Evolutionary conservation across 1,284 basidiomycete genomes (phyloP).

Genomic region (Ceratobasidium sp.): DNA sequence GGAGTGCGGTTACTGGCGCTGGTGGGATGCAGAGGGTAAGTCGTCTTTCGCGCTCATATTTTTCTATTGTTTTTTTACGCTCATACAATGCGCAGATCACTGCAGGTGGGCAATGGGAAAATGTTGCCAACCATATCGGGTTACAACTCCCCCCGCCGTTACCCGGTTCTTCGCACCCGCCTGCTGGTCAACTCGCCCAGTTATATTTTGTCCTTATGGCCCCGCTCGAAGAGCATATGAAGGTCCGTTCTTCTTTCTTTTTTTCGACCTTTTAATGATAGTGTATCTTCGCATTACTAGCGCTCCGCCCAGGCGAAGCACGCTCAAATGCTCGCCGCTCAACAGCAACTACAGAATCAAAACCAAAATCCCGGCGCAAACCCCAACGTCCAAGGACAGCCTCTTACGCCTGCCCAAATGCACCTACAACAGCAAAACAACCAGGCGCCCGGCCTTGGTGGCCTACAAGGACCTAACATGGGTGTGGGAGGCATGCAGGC

Average conservation of each 20-base stretch:
- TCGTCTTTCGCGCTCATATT: slow-evolving; percentile 8
- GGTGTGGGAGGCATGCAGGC: slow-evolving; percentile 32
- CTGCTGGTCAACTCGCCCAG: slow-evolving; percentile 33
- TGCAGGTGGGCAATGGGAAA: slow-evolving; percentile 27
- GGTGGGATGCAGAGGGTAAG: slow-evolving; percentile 36
- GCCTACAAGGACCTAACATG: slow-evolving; percentile 1
- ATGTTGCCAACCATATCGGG: slow-evolving; percentile 27
- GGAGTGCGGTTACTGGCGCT: slow-evolving; percentile 33
- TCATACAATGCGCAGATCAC: slow-evolving; percentile 15
- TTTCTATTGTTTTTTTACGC: slow-evolving; percentile 1
- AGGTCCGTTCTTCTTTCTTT: slow-evolving; percentile 17
- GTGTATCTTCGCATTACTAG: not conserved
- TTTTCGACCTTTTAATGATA: not conserved
- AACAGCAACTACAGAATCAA: slow-evolving; percentile 26
- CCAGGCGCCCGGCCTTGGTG: not conserved
- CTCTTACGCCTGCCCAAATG: slow-evolving; percentile 33
- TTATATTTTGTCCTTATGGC: slow-evolving; percentile 16
- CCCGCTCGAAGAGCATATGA: slow-evolving; percentile 39
- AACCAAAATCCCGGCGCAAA: slow-evolving; percentile 3
- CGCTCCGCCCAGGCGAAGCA: slow-evolving; percentile 40
- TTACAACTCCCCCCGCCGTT: slow-evolving; percentile 22
- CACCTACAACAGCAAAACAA: slow-evolving; percentile 33
- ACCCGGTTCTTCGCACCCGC: slow-evolving; percentile 20
- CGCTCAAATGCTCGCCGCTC: slow-evolving; percentile 15
- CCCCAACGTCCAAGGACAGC: not conserved